Percentiles rank a stretch among this genome's conserved stretches.
Evolutionary conservation across 352 stramenopile genomes (phyloP).

Genomic region (Phytophthora rubi): DNA sequence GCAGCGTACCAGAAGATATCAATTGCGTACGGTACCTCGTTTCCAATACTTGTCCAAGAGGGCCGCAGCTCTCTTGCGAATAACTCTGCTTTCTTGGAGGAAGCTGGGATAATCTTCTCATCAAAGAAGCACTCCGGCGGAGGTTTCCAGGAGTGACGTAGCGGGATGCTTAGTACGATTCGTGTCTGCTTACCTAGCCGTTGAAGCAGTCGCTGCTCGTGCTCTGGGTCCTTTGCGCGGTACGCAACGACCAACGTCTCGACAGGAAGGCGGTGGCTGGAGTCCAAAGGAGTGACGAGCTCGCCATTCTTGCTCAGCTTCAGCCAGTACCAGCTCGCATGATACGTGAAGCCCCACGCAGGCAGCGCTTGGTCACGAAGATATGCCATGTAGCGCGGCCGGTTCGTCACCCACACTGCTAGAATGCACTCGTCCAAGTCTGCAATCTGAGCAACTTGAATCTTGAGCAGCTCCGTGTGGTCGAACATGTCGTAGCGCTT

Average conservation of each 20-base stretch:
- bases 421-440: conserved; percentile 57
- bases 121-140: conserved; percentile 67
- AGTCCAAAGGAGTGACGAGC: conserved; percentile 65
- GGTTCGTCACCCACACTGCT: conserved; percentile 80
- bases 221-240: conserved; percentile 31
- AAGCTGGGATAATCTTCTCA: conserved; percentile 4
- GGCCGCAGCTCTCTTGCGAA: conserved; percentile 75
- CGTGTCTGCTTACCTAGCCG: conserved; percentile 42
- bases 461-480: conserved; percentile 59
- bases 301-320: conserved; percentile 65
- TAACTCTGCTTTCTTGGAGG: conserved; percentile 52
- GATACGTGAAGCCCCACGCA: conserved; percentile 61
- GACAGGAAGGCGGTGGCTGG: conserved; percentile 67
- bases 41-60: conserved; percentile 66
- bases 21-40: conserved; percentile 43
- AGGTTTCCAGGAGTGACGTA: conserved; percentile 83
- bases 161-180: conserved; percentile 68
- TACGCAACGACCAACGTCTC: conserved; percentile 72
- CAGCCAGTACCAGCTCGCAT: conserved; percentile 80
- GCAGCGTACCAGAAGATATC: background rate
- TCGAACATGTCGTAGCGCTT: conserved; percentile 67
- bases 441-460: conserved; percentile 43
- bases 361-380: conserved; percentile 64
- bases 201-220: conserved; percentile 23
- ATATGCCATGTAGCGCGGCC: conserved; percentile 61